Evolutionary conservation across 441 rosid genomes (phyloP), one percentile per base, ranked within the genome.

Genomic region (Pelargonium myrrhifolium): DNA sequence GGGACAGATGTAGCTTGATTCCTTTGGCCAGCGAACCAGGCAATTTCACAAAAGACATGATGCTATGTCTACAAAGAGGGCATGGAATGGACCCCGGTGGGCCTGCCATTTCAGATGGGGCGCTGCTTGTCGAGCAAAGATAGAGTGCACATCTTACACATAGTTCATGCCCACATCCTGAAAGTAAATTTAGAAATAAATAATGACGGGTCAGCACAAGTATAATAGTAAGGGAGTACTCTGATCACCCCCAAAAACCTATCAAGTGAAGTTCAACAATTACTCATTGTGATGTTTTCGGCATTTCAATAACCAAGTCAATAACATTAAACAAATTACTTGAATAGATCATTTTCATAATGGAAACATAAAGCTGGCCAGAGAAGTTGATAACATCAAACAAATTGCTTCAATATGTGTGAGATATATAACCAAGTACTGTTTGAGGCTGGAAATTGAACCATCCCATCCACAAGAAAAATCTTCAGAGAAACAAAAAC

Each of bases 111-210:
- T 87, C 93, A 0, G 91, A 82, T 42, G 95, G 82, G 21, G 81
- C 77, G 77, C 81, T 88, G 84, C 90, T 87, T 1, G 93, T 79
- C 59, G 96, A 91, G 83, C 99, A 94, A 43, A 94, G 93, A 77
- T 91, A 89, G 64, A 94, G 82, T 5, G 99, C 96, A 70, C 99
- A 94, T 78, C 89, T 84, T 60, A 91, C 91, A 62, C 96, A 91
- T 18, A 91, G 89, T 81, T 86, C 93, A 70, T 94, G 99, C 71
- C 86, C 82, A 61, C 99, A 94, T 31, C 99, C 99, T 93, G 85
- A 71, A 42, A 6, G 49, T 26, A 15, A 65, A 55, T 21, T 22
- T 63, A 65, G 22, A n/a, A 58, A 20, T 21, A 18, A 0, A 4
- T 17, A 17, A 18, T 17, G 24, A 55, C 5, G 12, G 61, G 8